A percentile compares a stretch with the other conserved stretches of the same genome.
Conservation (phyloP, 2,329 filamentous ascomycete species). For the Fusarium sp. region DNA sequence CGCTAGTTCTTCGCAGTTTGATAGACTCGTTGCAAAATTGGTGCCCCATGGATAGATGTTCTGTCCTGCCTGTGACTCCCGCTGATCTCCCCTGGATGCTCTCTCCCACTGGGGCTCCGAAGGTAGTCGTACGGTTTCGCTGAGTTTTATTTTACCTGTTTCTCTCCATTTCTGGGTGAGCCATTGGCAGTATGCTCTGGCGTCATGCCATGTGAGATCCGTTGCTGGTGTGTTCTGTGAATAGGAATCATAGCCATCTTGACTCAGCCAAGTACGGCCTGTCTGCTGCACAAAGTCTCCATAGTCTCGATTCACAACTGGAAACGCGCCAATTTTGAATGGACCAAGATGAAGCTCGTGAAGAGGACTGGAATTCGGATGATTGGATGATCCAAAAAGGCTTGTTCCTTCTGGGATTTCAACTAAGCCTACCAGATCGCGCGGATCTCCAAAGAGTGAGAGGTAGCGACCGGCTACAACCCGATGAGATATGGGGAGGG, state of each 20-base stretch:
- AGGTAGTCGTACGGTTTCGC: neutral
- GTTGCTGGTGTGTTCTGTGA: neutral
- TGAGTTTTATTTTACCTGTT: neutral
- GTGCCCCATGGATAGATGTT: neutral
- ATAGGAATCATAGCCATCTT: neutral
- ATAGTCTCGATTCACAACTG: neutral
- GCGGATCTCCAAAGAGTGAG: neutral
- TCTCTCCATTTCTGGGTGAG: neutral
- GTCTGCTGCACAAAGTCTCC: neutral
- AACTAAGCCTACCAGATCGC: rapidly evolving
- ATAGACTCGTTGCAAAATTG: neutral
- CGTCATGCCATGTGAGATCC: neutral
- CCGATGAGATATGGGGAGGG: neutral
- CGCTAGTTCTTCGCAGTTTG: neutral
- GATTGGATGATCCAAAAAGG: neutral
- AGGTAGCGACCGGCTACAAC: neutral
- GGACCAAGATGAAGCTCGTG: neutral
- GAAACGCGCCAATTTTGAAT: neutral
- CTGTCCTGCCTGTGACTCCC: neutral
- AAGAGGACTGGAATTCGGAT: neutral
- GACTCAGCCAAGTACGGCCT: neutral
- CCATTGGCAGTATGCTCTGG: neutral
- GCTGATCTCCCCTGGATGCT: neutral
- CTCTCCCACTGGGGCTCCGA: neutral
- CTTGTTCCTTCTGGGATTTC: neutral